Percentiles rank a stretch among this genome's conserved stretches.
Conservation (phyloP, 148 eudicot genomes). For the Dianthus caryophyllus region DNA sequence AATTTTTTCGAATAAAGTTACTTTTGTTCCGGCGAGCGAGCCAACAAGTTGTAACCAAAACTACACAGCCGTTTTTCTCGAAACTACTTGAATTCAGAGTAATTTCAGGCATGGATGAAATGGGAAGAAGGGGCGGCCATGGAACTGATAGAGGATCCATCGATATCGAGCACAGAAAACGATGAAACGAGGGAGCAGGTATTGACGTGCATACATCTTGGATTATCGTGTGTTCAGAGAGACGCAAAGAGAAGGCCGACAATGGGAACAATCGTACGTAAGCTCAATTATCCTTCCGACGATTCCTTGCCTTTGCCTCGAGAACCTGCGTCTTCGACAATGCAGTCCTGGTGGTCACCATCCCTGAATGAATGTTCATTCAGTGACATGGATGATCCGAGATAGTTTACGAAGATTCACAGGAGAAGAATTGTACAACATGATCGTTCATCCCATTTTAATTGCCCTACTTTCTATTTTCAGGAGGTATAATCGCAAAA, state of each 20-base stretch:
- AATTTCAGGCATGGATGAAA: slow-evolving; percentile 5
- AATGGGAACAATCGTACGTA: slow-evolving; percentile 8
- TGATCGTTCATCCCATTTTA: too few species aligned
- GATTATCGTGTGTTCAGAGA: slow-evolving; percentile 1
- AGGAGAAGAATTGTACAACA: too few species aligned
- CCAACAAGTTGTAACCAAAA: too few species aligned
- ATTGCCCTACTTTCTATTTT: too few species aligned
- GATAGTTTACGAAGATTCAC: not conserved
- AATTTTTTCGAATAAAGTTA: too few species aligned
- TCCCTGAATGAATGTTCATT: slow-evolving; percentile 8
- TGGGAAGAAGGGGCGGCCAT: slow-evolving; percentile 3
- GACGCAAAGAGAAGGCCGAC: slow-evolving; percentile 4
- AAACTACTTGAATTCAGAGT: not conserved
- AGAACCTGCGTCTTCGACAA: not conserved
- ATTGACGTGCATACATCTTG: slow-evolving; percentile 2
- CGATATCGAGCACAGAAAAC: not conserved
- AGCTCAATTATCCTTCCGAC: slow-evolving; percentile 7
- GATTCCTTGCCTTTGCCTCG: not conserved
- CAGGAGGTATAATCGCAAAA: too few species aligned
- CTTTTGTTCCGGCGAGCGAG: too few species aligned
- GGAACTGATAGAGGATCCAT: not conserved
- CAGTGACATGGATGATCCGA: not conserved
- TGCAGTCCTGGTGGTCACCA: not conserved
- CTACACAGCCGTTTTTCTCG: not conserved
- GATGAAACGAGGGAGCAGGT: slow-evolving; percentile 7